These are phyloP conservation scores for Erythrophleum ivorense DNA, from an alignment of 331 rosid species.

Conservation along the genomic window DNA sequence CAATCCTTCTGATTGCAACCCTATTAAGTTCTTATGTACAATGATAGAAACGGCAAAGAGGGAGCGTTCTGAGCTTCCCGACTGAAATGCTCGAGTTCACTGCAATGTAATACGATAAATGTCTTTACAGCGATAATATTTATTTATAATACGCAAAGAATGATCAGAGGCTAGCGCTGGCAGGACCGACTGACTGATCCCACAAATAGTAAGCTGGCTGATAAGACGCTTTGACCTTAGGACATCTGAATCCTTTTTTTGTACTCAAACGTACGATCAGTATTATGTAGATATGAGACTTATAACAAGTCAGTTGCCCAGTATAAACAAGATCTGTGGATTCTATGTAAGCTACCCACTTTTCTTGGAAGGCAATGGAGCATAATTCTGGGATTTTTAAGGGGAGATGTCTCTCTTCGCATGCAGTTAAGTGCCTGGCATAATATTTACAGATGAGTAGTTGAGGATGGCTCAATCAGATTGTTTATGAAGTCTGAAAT, in stretches of 20 bases:
- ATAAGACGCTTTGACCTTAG: conserved; percentile 4
- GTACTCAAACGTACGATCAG: not conserved
- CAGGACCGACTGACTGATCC: conserved; percentile 3
- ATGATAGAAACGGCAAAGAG: conserved; percentile 62
- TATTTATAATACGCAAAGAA: conserved; percentile 41
- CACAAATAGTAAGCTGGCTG: not conserved
- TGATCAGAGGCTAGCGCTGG: not conserved
- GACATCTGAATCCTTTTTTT: not conserved
- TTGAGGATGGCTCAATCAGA: not conserved
- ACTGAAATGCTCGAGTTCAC: conserved; percentile 44
- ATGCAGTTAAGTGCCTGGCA: not conserved
- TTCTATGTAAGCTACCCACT: not conserved
- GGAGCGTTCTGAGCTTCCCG: conserved; percentile 84
- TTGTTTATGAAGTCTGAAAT: too few species aligned
- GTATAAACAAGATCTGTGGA: not conserved
- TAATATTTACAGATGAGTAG: not conserved
- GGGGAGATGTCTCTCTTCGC: not conserved
- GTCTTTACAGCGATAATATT: conserved; percentile 29
- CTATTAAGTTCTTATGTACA: conserved; percentile 67
- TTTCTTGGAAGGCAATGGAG: not conserved
- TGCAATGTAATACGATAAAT: conserved; percentile 30
- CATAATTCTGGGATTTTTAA: not conserved
- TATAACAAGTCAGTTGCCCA: not conserved
- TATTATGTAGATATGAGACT: not conserved
- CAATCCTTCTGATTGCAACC: conserved; percentile 68